These are phyloP conservation scores for Tanacetum coccineum DNA, from an alignment of 129 eudicot species.

Conservation along the genomic window DNA sequence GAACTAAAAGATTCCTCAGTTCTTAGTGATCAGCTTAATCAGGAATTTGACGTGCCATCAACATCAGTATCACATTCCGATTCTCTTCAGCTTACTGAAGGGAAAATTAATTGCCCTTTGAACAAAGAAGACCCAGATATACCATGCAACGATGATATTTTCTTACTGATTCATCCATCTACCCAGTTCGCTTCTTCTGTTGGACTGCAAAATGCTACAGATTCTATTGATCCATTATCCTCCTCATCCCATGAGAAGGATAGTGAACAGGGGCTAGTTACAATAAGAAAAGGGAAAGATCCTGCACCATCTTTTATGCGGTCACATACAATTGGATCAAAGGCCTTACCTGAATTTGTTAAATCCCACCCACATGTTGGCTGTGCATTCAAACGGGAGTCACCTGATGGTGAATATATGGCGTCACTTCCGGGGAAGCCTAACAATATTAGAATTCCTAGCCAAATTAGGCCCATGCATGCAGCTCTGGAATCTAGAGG, in stretches of 20 bases:
- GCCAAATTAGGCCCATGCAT: conserved; percentile 39
- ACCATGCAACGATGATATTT: conserved; percentile 88
- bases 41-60: conserved; percentile 30
- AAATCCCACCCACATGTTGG: conserved; percentile 41
- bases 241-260: conserved; percentile 30
- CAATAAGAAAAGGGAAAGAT: conserved; percentile 42
- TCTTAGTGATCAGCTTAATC: conserved; percentile 30
- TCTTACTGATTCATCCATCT: conserved; percentile 73
- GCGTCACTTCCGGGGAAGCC: conserved; percentile 32
- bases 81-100: conserved; percentile 34
- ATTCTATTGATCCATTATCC: too few relatives aligned
- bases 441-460: conserved; percentile 37
- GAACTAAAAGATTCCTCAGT: conserved; percentile 32
- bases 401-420: not conserved
- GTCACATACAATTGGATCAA: conserved; percentile 31
- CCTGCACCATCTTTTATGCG: conserved; percentile 34
- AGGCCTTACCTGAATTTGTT: conserved; percentile 28
- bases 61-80: conserved; percentile 29
- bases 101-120: conserved; percentile 51
- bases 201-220: too few relatives aligned
- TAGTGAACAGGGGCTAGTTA: conserved; percentile 31
- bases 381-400: not conserved
- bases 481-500: conserved; percentile 28
- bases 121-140: conserved; percentile 81
- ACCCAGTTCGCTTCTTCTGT: conserved; percentile 43